A percentile compares a stretch with the other conserved stretches of the same genome.
Conservation (phyloP, 1,284 basidiomycete genomes). For the Apiotrichum domesticum region DNA sequence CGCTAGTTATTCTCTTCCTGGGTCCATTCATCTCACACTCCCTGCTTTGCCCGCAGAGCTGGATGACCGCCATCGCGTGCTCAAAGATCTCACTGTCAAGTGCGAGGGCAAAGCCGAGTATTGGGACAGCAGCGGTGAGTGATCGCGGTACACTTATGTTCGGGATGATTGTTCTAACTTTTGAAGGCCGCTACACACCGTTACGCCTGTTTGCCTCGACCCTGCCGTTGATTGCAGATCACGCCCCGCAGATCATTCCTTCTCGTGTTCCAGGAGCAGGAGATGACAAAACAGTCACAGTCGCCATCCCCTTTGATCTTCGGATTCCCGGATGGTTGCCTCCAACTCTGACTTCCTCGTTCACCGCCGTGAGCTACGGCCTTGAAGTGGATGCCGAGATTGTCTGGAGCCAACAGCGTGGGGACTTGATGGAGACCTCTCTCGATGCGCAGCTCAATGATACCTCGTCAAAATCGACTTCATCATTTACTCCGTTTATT, state of each 20-base stretch:
- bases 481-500: slow-evolving; percentile 18
- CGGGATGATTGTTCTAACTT: neutral
- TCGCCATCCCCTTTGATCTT: slow-evolving; percentile 41
- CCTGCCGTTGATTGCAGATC: slow-evolving; percentile 12
- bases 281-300: slow-evolving; percentile 5
- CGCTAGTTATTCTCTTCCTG: slow-evolving; percentile 23
- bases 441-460: neutral
- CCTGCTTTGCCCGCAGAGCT: slow-evolving; percentile 1
- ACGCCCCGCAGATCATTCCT: slow-evolving; percentile 20
- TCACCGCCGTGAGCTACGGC: slow-evolving; percentile 33
- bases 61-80: slow-evolving; percentile 5
- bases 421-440: neutral
- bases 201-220: slow-evolving; percentile 26
- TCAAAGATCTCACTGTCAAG: slow-evolving; percentile 28
- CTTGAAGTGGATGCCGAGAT: slow-evolving; percentile 22
- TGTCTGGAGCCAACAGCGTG: slow-evolving; percentile 24
- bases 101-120: slow-evolving; percentile 44
- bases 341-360: slow-evolving; percentile 23
- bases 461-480: too few species aligned
- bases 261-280: neutral
- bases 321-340: slow-evolving; percentile 45
- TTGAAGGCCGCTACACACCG: slow-evolving; percentile 39
- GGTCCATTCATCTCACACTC: slow-evolving; percentile 15
- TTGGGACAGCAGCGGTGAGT: slow-evolving; percentile 38
- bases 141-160: neutral